phyloP scores from a whole-genome alignment of 1,284 basidiomycete genomes.

The Trichosporon sp. region DNA sequence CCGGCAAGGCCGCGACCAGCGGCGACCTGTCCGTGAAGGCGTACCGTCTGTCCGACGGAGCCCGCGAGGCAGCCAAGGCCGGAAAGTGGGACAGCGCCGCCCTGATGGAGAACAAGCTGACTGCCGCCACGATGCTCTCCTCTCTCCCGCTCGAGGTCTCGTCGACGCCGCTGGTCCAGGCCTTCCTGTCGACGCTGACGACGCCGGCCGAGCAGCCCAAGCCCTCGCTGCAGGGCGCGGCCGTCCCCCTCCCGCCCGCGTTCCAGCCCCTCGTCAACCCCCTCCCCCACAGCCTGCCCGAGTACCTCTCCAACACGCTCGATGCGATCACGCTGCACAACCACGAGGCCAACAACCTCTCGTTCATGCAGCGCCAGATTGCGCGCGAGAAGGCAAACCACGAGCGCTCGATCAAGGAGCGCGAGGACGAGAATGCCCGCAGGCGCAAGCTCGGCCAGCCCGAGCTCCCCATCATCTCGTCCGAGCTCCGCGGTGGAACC shows the following conservation, averaged over 20 bases:
- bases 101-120: slow-evolving; percentile 80
- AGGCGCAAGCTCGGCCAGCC: slow-evolving; percentile 77
- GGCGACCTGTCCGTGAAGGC: slow-evolving; percentile 89
- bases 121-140: slow-evolving; percentile 81
- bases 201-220: slow-evolving; percentile 39
- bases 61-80: slow-evolving; percentile 78
- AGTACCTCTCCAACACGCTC: slow-evolving; percentile 67
- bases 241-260: slow-evolving; percentile 50
- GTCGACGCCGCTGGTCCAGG: slow-evolving; percentile 75
- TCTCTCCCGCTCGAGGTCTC: slow-evolving; percentile 85
- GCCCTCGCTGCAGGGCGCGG: slow-evolving; percentile 34
- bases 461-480: slow-evolving; percentile 80
- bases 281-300: slow-evolving; percentile 51
- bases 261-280: slow-evolving; percentile 51
- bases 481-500: slow-evolving; percentile 76
- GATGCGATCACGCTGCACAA: slow-evolving; percentile 79
- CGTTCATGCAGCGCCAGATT: slow-evolving; percentile 86
- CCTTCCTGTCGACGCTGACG: slow-evolving; percentile 72
- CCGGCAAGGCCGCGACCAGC: slow-evolving; percentile 57
- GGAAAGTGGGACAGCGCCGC: slow-evolving; percentile 80
- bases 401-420: slow-evolving; percentile 71
- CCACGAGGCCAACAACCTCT: slow-evolving; percentile 88
- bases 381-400: slow-evolving; percentile 79
- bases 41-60: slow-evolving; percentile 76
- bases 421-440: slow-evolving; percentile 81